Percentiles rank a stretch among this genome's conserved stretches.
Conservation (phyloP, 257 asterid species). For the Primulina huaijiensis region DNA sequence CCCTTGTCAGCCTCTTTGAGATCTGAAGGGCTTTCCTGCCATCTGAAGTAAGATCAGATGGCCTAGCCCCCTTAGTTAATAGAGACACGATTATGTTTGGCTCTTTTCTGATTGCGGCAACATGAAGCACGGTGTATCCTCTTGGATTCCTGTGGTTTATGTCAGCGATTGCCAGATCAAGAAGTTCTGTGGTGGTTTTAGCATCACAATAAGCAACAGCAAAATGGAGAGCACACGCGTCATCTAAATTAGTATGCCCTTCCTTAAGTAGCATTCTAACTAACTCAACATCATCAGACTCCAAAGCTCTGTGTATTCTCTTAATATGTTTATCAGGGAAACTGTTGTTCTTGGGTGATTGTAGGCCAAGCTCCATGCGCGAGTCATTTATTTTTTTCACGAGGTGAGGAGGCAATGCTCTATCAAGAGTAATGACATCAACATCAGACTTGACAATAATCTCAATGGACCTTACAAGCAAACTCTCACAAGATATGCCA, state of each 20-base stretch:
- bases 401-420: constrained; percentile 63
- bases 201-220: constrained; percentile 96
- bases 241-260: constrained; percentile 76
- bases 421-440: constrained; percentile 75
- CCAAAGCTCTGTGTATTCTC: constrained; percentile 91
- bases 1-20: constrained; percentile 80
- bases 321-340: constrained; percentile 80
- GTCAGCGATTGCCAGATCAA: constrained; percentile 86
- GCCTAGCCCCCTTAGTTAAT: constrained; percentile 90
- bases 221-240: constrained; percentile 83
- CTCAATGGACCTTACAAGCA: constrained; percentile 58
- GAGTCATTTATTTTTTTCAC: constrained; percentile 55
- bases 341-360: constrained; percentile 38
- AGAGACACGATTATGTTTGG: constrained; percentile 87
- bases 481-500: constrained; percentile 47
- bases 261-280: constrained; percentile 87
- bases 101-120: constrained; percentile 94
- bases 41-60: constrained; percentile 84
- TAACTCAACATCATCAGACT: constrained; percentile 91
- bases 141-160: constrained; percentile 72
- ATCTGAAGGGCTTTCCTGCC: constrained; percentile 95
- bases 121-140: constrained; percentile 91
- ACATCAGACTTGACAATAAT: constrained; percentile 80
- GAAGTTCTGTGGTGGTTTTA: constrained; percentile 87
- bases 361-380: constrained; percentile 54